Base-by-base conservation (phyloP, 116 monocot species). In the Cymodocea nodosa region DNA sequence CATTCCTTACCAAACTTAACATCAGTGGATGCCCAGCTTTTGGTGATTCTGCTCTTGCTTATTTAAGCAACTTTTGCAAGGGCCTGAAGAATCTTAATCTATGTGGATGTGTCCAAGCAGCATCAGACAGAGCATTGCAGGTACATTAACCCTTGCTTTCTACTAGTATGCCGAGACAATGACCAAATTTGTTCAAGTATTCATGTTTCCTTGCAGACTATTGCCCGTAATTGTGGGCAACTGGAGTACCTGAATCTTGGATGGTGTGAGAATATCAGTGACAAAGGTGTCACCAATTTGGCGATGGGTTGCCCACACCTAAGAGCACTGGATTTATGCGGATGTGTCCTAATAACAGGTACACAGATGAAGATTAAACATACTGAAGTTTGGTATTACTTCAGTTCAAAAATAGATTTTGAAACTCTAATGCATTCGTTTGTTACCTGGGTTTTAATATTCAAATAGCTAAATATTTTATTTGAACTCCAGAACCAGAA, bases 321-420 rank as follows among this genome's bases (percentile, higher is more conserved):
- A 9, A 66, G 82, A 53, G 78, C 87, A 63, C 53, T 97, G 35
- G 88, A 97, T 59, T 69, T 97, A 60, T 90, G 97, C 65, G 97
- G 91, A 2, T 97, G 97, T 72, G 74, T 97, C 25, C 85, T 97
- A 52, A 90, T 90, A 69, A 97, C 97, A 76, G 88, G 88, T 88
- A 75, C 51, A n/a, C 2, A 11, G 14, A 48, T 9, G 9, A 9
- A 39, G 39, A 0, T 39, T 39, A n/a, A n/a, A n/a, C n/a, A n/a
- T n/a, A n/a, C n/a, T n/a, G n/a, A n/a, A n/a, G n/a, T n/a, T n/a
- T n/a, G n/a, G n/a, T n/a, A n/a, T n/a, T n/a, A n/a, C n/a, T n/a
- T n/a, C n/a, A n/a, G n/a, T n/a, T n/a, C n/a, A n/a, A n/a, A n/a
- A n/a, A n/a, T n/a, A n/a, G n/a, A n/a, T n/a, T n/a, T n/a, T n/a